Evolutionary conservation across 257 asterid genomes (phyloP).

Genomic region (Verbena officinalis): DNA sequence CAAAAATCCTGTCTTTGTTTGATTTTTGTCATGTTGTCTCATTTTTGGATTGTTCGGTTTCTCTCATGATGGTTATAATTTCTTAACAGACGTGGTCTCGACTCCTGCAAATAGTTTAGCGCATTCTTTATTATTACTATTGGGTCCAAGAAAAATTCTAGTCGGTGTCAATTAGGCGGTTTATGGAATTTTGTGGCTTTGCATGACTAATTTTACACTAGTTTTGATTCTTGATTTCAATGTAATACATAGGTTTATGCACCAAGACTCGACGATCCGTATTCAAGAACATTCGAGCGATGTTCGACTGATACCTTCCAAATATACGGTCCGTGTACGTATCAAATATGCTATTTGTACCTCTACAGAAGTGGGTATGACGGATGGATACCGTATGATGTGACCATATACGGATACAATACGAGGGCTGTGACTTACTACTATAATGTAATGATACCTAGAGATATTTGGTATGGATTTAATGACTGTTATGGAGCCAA

Average conservation of each 20-base stretch:
- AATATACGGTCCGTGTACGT: background rate
- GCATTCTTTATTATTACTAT: too few relatives aligned
- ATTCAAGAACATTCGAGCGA: background rate
- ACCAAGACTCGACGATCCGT: background rate
- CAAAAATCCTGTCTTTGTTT: too few relatives aligned
- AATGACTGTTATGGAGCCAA: background rate
- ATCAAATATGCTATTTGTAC: background rate
- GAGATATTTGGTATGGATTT: background rate
- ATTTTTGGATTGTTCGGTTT: background rate
- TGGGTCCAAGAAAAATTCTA: too few relatives aligned
- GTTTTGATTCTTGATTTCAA: background rate
- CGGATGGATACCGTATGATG: conserved; percentile 6
- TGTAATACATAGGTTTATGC: background rate
- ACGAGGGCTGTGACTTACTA: background rate
- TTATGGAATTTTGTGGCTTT: too few relatives aligned
- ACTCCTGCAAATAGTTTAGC: too few relatives aligned
- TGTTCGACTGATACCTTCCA: background rate
- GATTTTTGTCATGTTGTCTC: too few relatives aligned
- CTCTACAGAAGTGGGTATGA: background rate
- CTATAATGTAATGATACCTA: background rate
- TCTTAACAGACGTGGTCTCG: too few relatives aligned
- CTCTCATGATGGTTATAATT: too few relatives aligned
- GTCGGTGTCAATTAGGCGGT: too few relatives aligned
- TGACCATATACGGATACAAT: background rate
- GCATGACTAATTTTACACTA: too few relatives aligned